Conservation (phyloP, 2,329 filamentous ascomycete species). For the Aspergillus ochraceoroseus region DNA sequence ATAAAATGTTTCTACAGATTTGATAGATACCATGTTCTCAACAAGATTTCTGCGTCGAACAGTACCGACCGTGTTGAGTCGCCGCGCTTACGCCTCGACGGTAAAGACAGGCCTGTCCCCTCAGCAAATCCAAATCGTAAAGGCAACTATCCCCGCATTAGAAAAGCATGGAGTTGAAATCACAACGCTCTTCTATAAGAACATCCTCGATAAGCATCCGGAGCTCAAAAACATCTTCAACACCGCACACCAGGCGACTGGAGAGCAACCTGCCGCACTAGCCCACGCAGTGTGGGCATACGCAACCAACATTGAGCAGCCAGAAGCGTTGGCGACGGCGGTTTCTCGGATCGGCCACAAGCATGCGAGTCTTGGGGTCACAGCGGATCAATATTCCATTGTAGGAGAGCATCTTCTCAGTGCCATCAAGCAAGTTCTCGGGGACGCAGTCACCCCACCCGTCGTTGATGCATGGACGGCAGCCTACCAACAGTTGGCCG, state of each 20-base stretch:
- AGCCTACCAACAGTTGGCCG: constrained; percentile 65
- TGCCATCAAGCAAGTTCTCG: constrained; percentile 63
- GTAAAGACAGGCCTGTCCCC: constrained; percentile 49
- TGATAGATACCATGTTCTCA: too few relatives aligned
- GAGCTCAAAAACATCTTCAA: constrained; percentile 66
- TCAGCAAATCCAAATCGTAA: constrained; percentile 58
- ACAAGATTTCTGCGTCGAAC: neutral
- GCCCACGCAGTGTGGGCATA: constrained; percentile 64
- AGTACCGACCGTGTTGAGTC: neutral
- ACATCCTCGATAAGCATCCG: constrained; percentile 58
- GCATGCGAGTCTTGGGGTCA: constrained; percentile 63
- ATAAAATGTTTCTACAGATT: too few relatives aligned
- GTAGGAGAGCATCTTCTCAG: constrained; percentile 63
- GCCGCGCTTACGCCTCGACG: neutral
- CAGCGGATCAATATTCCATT: constrained; percentile 62
- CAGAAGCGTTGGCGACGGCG: constrained; percentile 52
- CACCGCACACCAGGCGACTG: constrained; percentile 60
- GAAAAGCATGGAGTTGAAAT: constrained; percentile 61
- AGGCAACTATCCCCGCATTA: constrained; percentile 62
- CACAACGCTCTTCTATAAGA: constrained; percentile 62
- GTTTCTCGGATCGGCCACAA: constrained; percentile 68
- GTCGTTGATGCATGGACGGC: constrained; percentile 62
- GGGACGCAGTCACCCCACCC: constrained; percentile 59
- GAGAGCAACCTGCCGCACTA: constrained; percentile 63
- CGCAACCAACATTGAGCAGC: constrained; percentile 64